phyloP scores from a whole-genome alignment of 805 yeast genomes.

The Maudiozyma bulderi region DNA sequence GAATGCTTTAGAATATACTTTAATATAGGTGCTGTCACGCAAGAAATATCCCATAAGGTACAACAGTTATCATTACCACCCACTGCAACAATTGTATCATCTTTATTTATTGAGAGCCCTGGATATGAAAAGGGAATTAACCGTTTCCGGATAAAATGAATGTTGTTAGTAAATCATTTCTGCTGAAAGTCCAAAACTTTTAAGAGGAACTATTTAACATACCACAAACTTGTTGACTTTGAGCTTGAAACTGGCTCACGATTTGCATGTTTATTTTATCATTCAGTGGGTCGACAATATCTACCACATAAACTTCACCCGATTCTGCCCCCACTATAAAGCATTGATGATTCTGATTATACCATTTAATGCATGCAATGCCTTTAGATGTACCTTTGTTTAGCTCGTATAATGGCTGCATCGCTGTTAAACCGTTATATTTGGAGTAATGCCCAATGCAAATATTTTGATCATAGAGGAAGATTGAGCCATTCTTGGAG shows the following conservation, averaged over 20 bases:
- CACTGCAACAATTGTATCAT: slow-evolving; percentile 51
- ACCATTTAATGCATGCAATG: slow-evolving; percentile 56
- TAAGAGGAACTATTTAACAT: slow-evolving; percentile 4
- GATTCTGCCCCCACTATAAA: slow-evolving; percentile 56
- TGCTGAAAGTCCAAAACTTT: not conserved
- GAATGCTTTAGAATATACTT: slow-evolving; percentile 49
- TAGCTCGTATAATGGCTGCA: slow-evolving; percentile 13
- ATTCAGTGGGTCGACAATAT: slow-evolving; percentile 11
- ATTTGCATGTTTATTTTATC: slow-evolving; percentile 8
- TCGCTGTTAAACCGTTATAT: not conserved
- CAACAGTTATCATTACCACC: slow-evolving; percentile 83
- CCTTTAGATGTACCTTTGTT: slow-evolving; percentile 30
- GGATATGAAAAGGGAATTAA: not conserved
- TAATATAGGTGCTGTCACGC: slow-evolving; percentile 34
- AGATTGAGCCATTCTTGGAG: slow-evolving; percentile 45
- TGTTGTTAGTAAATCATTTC: not conserved
- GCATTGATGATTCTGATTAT: slow-evolving; percentile 19
- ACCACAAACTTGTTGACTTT: slow-evolving; percentile 55
- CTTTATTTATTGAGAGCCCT: slow-evolving; percentile 51
- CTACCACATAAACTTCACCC: slow-evolving; percentile 46
- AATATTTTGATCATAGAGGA: slow-evolving; percentile 34
- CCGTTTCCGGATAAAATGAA: not conserved
- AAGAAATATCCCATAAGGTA: slow-evolving; percentile 60
- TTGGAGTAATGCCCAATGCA: slow-evolving; percentile 7
- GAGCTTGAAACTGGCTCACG: slow-evolving; percentile 33